Conservation (phyloP, 306 rosid species). For the Comarum palustre region DNA sequence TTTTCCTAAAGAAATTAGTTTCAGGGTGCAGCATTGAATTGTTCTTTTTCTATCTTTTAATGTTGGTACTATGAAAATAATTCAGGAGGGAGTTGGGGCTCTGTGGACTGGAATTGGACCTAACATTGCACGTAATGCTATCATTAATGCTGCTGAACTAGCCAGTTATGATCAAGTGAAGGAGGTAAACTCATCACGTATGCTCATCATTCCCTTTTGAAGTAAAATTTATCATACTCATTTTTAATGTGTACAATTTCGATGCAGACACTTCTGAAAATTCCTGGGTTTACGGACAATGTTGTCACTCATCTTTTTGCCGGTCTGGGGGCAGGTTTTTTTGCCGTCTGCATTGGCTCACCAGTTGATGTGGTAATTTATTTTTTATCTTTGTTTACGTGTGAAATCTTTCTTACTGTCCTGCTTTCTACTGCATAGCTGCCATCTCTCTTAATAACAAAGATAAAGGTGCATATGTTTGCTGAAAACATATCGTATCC, state of each 20-base stretch:
- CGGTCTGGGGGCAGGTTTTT: constrained; percentile 94
- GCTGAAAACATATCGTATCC: background rate
- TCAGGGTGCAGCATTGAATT: constrained; percentile 1
- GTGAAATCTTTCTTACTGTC: background rate
- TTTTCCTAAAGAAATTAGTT: background rate
- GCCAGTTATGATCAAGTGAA: constrained; percentile 99
- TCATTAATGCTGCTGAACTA: constrained; percentile 94
- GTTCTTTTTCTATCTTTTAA: constrained; percentile 14
- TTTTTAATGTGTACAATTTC: constrained; percentile 14
- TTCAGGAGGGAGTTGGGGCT: constrained; percentile 81
- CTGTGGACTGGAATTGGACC: constrained; percentile 99
- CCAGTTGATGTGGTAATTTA: constrained; percentile 91
- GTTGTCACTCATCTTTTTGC: constrained; percentile 82
- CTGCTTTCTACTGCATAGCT: background rate
- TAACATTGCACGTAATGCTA: constrained; percentile 85
- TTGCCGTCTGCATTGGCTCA: constrained; percentile 95
- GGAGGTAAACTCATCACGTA: constrained; percentile 39
- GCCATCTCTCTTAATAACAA: background rate
- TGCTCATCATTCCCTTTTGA: constrained; percentile 16
- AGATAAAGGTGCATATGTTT: constrained; percentile 3
- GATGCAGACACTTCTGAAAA: constrained; percentile 82
- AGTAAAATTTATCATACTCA: constrained; percentile 4
- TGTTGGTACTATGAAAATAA: constrained; percentile 5
- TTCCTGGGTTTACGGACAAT: constrained; percentile 92
- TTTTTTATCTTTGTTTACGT: constrained; percentile 11